phyloP scores from a whole-genome alignment of 2,329 filamentous ascomycete genomes.

The Aspergillus amoenus region DNA sequence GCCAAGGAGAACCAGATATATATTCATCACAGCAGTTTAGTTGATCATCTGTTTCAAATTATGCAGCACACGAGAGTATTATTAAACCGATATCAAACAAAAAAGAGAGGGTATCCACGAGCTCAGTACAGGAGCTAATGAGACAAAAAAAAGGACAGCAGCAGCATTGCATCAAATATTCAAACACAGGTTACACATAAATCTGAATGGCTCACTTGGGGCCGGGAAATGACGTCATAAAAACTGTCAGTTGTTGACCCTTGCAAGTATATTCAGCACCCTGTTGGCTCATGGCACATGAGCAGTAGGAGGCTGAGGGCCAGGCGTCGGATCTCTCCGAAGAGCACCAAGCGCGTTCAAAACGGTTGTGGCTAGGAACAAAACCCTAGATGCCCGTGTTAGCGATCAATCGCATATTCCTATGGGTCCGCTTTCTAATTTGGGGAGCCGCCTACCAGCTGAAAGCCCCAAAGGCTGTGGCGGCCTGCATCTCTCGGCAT shows the following conservation, averaged over 20 bases:
- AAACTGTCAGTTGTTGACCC: not conserved
- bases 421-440: not conserved
- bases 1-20: not conserved
- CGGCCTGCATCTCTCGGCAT: constrained; percentile 61
- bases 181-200: not conserved
- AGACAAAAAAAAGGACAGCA: not conserved
- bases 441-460: constrained; percentile 40
- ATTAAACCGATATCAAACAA: not conserved
- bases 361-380: constrained; percentile 52
- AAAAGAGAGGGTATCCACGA: constrained; percentile 1
- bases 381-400: constrained; percentile 24
- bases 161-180: not conserved
- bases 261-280: too few species aligned
- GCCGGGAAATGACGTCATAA: not conserved
- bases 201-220: not conserved
- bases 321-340: constrained; percentile 23
- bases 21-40: not conserved
- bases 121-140: not conserved
- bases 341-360: constrained; percentile 51
- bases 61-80: not conserved
- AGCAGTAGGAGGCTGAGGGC: constrained; percentile 22
- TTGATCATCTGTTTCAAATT: not conserved
- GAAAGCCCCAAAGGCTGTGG: constrained; percentile 49
- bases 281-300: constrained; percentile 5
- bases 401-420: not conserved